These are phyloP conservation scores for Skeletonema tropicum DNA, from an alignment of 108 stramenopile species.

Conservation along the genomic window DNA sequence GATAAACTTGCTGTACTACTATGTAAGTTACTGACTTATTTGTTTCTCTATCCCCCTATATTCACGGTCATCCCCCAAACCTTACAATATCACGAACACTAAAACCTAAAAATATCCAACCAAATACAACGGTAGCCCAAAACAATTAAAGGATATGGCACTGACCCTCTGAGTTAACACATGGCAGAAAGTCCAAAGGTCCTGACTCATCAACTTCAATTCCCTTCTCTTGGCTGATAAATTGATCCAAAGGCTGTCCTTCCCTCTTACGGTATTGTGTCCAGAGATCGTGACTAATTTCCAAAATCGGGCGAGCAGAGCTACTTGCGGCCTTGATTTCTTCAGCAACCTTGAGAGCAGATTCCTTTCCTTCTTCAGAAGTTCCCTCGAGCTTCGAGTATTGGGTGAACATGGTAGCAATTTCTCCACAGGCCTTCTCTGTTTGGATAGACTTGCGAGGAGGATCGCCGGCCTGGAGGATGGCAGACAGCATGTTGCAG, in stretches of 20 bases:
- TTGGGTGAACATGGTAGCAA: constrained; percentile 80
- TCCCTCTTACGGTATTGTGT: constrained; percentile 92
- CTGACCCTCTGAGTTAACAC: constrained; percentile 52
- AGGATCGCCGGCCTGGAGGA: constrained; percentile 82
- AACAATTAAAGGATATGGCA: constrained; percentile 39
- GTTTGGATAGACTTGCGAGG: constrained; percentile 83
- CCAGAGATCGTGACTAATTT: constrained; percentile 89
- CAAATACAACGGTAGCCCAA: neutral
- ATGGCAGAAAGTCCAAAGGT: constrained; percentile 90
- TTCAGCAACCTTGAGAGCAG: constrained; percentile 68
- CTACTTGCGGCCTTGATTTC: constrained; percentile 73
- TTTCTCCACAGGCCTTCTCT: constrained; percentile 85
- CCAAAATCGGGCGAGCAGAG: constrained; percentile 81
- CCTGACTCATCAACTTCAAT: constrained; percentile 91
- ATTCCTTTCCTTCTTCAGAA: constrained; percentile 71
- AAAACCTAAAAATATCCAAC: neutral
- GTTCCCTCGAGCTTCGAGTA: constrained; percentile 87
- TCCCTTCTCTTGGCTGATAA: constrained; percentile 83
- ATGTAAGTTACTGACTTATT: no score
- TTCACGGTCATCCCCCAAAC: neutral
- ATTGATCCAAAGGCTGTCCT: constrained; percentile 90
- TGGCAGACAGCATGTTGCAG: constrained; percentile 84
- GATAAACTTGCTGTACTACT: no score
- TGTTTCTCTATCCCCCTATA: neutral
- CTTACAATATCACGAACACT: neutral